Base-by-base conservation (phyloP, 2,329 filamentous ascomycete genomes). In the Pyrenophora graminea region DNA sequence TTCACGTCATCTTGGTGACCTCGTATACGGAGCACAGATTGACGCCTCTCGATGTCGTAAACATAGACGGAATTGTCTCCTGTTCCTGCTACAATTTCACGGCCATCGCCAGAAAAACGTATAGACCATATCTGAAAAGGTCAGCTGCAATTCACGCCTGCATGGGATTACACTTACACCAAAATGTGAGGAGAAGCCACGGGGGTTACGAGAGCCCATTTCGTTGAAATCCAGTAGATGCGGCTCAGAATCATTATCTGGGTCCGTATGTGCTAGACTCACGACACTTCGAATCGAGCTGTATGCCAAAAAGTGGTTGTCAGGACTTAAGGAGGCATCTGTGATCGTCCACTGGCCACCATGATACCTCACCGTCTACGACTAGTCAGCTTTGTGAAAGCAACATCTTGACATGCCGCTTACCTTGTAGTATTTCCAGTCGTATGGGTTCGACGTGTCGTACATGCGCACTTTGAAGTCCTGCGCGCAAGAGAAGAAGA, bases 391-490 rank as follows among this genome's bases (percentile, higher is more conserved):
- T 31, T 15, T 32, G 33, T 40, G 31, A 15, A 9, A 21, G 19
- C 31, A 15, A 13, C 36, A 7, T 6, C 38, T 12, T 18, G 27
- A 49, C 30, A 41, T 43, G 18, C 21, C 36, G 39, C 58, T 72
- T 88, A 90, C 74, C 76, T 97, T 97, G 79, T 97, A 97, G 72
- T 96, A 92, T 70, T 88, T 88, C 94, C 94, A 99, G 59, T 91
- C 84, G 73, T 94, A 96, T 0, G 93, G 91, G 63, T 97, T 96
- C 1, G 90, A 92, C 0, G 94, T 97, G 72, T 97, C 93, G 74
- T 97, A 99, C 90, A 99, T 92, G 45, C 92, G 88, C 8, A 99
- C 91, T 62, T 86, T 88, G 76, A 96, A 96, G 73, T 97, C 92
- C 73, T 97, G 91, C 8, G 88, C 89, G 66, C 89, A 94, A 5